Base-by-base conservation (phyloP, 2,329 filamentous ascomycete genomes). In the Pestalotiopsis sp. region DNA sequence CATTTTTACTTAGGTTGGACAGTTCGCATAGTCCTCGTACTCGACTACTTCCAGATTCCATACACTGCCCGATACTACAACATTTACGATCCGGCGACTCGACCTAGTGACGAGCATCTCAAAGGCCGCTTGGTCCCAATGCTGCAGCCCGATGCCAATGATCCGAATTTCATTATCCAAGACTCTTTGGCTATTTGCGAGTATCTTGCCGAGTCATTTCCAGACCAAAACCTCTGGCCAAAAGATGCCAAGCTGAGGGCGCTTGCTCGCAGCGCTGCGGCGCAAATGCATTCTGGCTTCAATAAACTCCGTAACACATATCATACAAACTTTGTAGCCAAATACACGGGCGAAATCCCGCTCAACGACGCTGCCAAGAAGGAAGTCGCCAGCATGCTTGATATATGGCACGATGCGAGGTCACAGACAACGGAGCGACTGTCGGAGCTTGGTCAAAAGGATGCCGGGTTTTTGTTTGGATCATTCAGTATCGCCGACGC, bases 161-260 rank as follows among this genome's bases (percentile, higher is more conserved):
- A 81, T 65, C 69, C 60, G 17, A 71, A 73, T 11, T 74, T 81
- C 39, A 68, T 80, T 6, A 72, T 85, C 63, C 82, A 79, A 74
- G 84, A 86, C 69, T 85, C 84, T 0, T 77, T 85, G 14, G 80
- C 84, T 66, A 85, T 86, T 61, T 76, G 75, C 75, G 83, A 85
- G 67, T 82, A 81, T 70, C 73, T 86, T 3, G 81, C 82, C 20
- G 83, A 86, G 68, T 70, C 72, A 22, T 72, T 82, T 63, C 80
- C 82, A 0, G 68, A 70, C 14, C 73, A 72, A 26, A 38, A 67
- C n/a, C 78, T 81, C 0, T 86, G 83, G 80, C 84, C 84, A 0
- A 40, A 66, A 5, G 78, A 81, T 67, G 64, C 73, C 13, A 72
- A 74, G 4, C 79, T 82, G 2, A 77, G 82, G 11, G 81, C 83